A percentile compares a stretch with the other conserved stretches of the same genome.
phyloP scores from a whole-genome alignment of 495 filamentous ascomycete species.

The Daldinia childiae region DNA sequence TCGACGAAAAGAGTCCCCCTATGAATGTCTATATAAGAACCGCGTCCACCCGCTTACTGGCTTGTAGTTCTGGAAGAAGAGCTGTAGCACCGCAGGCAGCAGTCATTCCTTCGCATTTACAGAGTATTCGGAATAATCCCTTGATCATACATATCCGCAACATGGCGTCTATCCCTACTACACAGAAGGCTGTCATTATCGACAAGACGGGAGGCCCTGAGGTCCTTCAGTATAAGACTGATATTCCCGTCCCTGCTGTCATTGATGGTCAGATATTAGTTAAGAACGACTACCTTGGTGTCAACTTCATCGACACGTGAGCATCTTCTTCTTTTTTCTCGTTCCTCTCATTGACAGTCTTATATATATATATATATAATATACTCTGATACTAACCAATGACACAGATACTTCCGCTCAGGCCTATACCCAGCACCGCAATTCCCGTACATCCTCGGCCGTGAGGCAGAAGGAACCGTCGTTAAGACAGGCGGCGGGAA shows the following conservation, averaged over 20 bases:
- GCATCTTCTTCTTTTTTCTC: conserved; percentile 16
- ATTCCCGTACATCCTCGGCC: conserved; percentile 83
- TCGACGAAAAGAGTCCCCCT: not conserved
- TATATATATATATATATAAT: not conserved
- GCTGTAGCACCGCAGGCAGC: not conserved
- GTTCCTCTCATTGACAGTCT: not conserved
- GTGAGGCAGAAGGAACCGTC: conserved; percentile 71
- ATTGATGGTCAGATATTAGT: conserved; percentile 79
- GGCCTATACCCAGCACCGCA: conserved; percentile 79
- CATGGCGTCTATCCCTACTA: conserved; percentile 59
- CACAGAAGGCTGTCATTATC: conserved; percentile 80
- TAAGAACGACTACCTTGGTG: conserved; percentile 83
- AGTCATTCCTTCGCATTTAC: conserved; percentile 13
- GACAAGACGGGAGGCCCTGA: conserved; percentile 80
- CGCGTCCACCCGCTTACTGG: conserved; percentile 24
- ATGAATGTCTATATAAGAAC: conserved; percentile 35
- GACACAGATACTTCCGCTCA: conserved; percentile 78
- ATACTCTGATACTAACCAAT: not conserved
- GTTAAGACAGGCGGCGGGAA: conserved; percentile 47
- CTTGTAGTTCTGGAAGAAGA: conserved; percentile 21
- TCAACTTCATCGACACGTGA: conserved; percentile 90
- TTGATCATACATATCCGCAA: conserved; percentile 15
- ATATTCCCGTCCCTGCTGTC: conserved; percentile 78
- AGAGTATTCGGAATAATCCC: conserved; percentile 11
- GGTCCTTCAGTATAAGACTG: conserved; percentile 77